A percentile compares a stretch with the other conserved stretches of the same genome.
These are phyloP conservation scores for Serendipita indica DNA, from an alignment of 768 basidiomycete species.

Conservation along the genomic window DNA sequence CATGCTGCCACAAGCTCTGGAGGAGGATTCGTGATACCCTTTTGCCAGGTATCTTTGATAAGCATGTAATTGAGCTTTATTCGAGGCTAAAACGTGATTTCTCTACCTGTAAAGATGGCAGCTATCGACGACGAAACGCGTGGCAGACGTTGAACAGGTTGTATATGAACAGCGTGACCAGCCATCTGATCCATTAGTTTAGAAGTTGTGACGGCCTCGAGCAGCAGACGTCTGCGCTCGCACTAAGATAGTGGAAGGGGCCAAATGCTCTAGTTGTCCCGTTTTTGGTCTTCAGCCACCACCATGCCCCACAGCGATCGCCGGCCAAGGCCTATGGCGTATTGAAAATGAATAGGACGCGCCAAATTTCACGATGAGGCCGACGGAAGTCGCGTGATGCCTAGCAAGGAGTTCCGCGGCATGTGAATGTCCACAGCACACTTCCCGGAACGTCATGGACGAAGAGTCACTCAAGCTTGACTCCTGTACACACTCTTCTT, in stretches of 20 bases:
- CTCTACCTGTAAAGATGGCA: too few relatives aligned
- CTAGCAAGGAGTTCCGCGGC: neutral
- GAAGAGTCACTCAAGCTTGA: neutral
- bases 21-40: too few relatives aligned
- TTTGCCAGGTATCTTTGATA: too few relatives aligned
- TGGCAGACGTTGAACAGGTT: too few relatives aligned
- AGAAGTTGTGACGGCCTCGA: neutral
- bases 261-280: neutral
- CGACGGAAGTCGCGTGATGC: neutral
- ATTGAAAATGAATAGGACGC: too few relatives aligned
- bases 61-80: too few relatives aligned
- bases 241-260: neutral
- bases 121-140: too few relatives aligned
- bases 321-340: neutral
- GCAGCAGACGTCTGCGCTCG: neutral
- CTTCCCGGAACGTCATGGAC: conserved; percentile 1
- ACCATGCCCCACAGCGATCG: neutral
- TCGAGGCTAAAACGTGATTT: too few relatives aligned
- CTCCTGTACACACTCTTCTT: neutral
- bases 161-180: too few relatives aligned
- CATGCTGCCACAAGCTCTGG: too few relatives aligned
- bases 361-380: neutral
- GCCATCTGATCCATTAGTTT: too few relatives aligned
- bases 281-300: neutral
- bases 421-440: neutral